Conservation (phyloP, 106 monocot species). For the Posidonia australis region DNA sequence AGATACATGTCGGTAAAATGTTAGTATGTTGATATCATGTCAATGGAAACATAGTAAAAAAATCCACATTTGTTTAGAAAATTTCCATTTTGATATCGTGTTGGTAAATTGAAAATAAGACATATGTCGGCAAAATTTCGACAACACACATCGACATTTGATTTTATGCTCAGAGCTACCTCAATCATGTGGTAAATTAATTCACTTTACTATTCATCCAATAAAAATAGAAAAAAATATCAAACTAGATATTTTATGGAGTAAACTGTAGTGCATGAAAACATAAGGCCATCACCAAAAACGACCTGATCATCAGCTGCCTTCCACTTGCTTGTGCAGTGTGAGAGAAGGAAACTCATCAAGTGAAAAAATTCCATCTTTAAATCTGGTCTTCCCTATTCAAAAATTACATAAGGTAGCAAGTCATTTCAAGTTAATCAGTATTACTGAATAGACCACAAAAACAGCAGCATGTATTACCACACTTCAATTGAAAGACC, state of each 20-base stretch:
- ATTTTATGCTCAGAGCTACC: too few species aligned
- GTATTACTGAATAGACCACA: too few species aligned
- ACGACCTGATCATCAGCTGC: slow-evolving; percentile 76
- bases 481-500: not conserved
- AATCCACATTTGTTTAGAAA: too few species aligned
- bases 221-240: not conserved
- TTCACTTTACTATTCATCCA: too few species aligned
- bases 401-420: not conserved
- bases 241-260: not conserved
- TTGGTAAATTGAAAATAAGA: too few species aligned
- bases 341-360: slow-evolving; percentile 92
- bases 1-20: too few species aligned
- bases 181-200: too few species aligned
- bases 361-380: slow-evolving; percentile 97
- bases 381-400: slow-evolving; percentile 66
- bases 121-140: too few species aligned
- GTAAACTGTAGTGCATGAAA: not conserved
- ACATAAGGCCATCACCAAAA: not conserved
- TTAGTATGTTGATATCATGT: too few species aligned
- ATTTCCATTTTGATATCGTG: too few species aligned
- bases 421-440: not conserved
- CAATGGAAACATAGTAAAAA: too few species aligned
- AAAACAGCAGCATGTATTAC: not conserved
- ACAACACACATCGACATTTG: too few species aligned
- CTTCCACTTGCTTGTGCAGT: slow-evolving; percentile 91